Evolutionary conservation across 2,329 filamentous ascomycete species (phyloP), one percentile per base, ranked within the genome.

Genomic region (Calonectria honghensis): DNA sequence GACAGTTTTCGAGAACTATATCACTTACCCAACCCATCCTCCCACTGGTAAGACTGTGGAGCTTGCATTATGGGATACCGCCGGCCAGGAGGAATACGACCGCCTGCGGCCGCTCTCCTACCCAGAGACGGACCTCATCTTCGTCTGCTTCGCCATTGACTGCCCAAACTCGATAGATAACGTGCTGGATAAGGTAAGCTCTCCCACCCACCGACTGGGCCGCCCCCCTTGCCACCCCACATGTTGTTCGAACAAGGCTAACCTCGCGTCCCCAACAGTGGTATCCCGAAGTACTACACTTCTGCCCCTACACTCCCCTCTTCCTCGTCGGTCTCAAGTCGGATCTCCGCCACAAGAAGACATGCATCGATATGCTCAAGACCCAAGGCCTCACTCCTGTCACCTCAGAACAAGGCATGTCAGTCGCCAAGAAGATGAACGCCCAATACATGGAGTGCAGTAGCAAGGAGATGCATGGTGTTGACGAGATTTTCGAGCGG

Each of bases 1-100:
- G 5, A 99, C 97, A 2, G 97, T 99, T 68, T 99, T 99, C 85
- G 97, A 99, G 84, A 99, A 99, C 89, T 99, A 99, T 91, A 98
- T 99, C 87, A 98, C 97, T 70, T 96, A 98, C 85, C 97, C 96
- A 72, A 94, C 93, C 74, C 97, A 99, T 87, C 92, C 93, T 78
- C 92, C 93, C 57, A 95, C 94, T 16, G 96, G 96, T 83, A 98
- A 98, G 90, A 96, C 94, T 73, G 96, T 99, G 79, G 97, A 99
- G 88, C 92, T 99, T 75, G 97, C 97, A 51, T 91, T 99, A 68
- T 99, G 97, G 97, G 97, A 99, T 87, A 99, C 97, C 35, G 97
- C 97, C 81, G 97, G 97, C 50, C 97, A 99, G 87, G 97, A 99
- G 86, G 97, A 98, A 87, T 99, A 99, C 85, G 97, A 99, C 89